Base-by-base conservation (phyloP, 371 early-diverging fungal genomes). In the Apophysomyces sp. region DNA sequence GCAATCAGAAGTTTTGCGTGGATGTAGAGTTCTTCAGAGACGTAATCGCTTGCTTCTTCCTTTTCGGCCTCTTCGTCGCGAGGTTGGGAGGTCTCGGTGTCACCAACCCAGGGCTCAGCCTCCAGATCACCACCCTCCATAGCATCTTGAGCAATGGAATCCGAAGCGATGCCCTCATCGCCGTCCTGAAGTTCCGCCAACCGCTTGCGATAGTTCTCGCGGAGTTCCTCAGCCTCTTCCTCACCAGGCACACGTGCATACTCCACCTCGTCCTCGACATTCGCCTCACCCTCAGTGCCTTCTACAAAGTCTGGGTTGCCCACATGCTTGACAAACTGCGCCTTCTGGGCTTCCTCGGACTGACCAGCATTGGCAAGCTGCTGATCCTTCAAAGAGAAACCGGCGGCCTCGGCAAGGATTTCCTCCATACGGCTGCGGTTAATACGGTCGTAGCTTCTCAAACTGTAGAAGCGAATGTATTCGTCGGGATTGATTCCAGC, bases 1-100 rank as follows among this genome's bases (percentile, higher is more conserved):
- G 92, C 91, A 66, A 97, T 95, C 80, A 96, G 83, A 32, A 95
- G 73, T 68, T 97, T 97, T 64, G 91, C 89, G 77, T 97, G 98
- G 51, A 97, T 88, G 66, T 97, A 96, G 27, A 94, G 81, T 65
- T 92, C 90, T 77, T 97, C 96, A 4, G 91, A 89, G 0, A 92
- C 90, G 64, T 85, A 85, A 59, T 79, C 79, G 34, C 68, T 64
- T 1, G 72, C 77, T 55, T 75, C 69, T 41, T 73, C 71, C 7
- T 30, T 63, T 52, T 67, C 60, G 21, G 66, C 68, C 26, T 21
- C 62, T 18, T 68, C 65, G 32, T 65, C 67, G 34, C 76, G 63
- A 28, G 75, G 69, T 11, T 39, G 61, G 3, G 44, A 39, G 3
- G 39, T 62, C 26, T 49, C 34, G 9, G 69, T 67, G 31, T 76